Evolutionary conservation across 1,139 yeast genomes (phyloP), one percentile per base, ranked within the genome.

Genomic region (Debaryomyces psychrophilus): DNA sequence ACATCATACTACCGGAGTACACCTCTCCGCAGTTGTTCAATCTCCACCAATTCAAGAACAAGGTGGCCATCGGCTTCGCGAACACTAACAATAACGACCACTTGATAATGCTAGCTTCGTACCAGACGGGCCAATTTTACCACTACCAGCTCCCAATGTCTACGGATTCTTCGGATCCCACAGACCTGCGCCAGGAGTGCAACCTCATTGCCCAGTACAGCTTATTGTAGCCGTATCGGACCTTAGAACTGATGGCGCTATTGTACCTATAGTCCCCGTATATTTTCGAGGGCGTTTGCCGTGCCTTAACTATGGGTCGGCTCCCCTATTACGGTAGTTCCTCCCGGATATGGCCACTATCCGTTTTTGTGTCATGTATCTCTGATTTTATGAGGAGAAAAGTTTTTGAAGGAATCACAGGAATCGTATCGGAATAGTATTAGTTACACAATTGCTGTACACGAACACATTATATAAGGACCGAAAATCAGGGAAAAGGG

Each of bases 31-130:
- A 44, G 9, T 52, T 47, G 22, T 50, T 48, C 11, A 44, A 48
- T 6, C 41, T 38, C 12, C 37, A 45, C 2, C 48, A 31, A 4
- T 29, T 37, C 8, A 53, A 49, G 36, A 55, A 56, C 37, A 61
- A 57, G 20, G 69, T 72, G 7, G 77, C 69, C 47, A 65, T 75
- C 46, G 80, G 79, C 28, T 73, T 74, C 48, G 28, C 41, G 11
- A 22, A 22, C 18, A 36, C 31, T n/a, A 22, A 38, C 37, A 25
- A 18, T 6, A 65, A 61, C 50, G 65, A 62, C 47, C 55, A 52
- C 29, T 59, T 69, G 48, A 61, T 71, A 2, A 62, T 71, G 50
- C 51, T 75, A 33, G 79, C 76, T 0, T 68, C 76, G 2, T 73
- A 74, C 53, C 65, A 65, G 34, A 63, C 69, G 2, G 78, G 78